A percentile compares a stretch with the other conserved stretches of the same genome.
phyloP scores from a whole-genome alignment of 108 stramenopile species.

The Cyclotella sp. region DNA sequence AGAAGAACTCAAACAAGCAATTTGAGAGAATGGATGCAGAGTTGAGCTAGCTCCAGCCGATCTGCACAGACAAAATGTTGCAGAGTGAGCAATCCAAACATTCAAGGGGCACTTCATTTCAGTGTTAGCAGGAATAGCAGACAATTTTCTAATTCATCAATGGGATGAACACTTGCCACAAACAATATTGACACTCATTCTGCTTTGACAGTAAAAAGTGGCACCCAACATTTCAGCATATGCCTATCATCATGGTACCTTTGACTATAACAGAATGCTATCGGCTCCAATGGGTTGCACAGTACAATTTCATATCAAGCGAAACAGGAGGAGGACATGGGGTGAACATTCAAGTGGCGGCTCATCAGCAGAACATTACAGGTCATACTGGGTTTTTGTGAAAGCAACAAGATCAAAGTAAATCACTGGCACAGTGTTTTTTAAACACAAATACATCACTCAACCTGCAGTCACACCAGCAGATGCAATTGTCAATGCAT shows the following conservation, averaged over 20 bases:
- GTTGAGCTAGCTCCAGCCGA: constrained; percentile 44
- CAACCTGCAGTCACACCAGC: constrained; percentile 28
- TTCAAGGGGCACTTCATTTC: constrained; percentile 53
- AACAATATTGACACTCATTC: constrained; percentile 30
- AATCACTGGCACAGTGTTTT: constrained; percentile 31
- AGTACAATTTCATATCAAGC: constrained; percentile 38
- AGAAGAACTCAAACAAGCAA: neutral
- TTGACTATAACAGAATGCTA: constrained; percentile 54
- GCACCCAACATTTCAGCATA: constrained; percentile 36
- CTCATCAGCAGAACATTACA: constrained; percentile 34
- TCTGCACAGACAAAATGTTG: constrained; percentile 50
- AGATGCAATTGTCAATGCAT: constrained; percentile 23
- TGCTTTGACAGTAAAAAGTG: constrained; percentile 47
- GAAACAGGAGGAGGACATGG: constrained; percentile 24
- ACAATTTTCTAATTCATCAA: constrained; percentile 16
- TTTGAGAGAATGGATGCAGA: constrained; percentile 4
- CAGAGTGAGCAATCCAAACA: constrained; percentile 61
- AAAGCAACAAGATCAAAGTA: constrained; percentile 11
- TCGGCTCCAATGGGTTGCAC: constrained; percentile 51
- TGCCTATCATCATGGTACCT: constrained; percentile 5
- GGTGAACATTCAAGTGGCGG: constrained; percentile 23
- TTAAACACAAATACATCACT: constrained; percentile 34
- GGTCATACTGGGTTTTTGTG: constrained; percentile 15
- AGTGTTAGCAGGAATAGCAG: neutral
- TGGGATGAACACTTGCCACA: constrained; percentile 52